A percentile compares a stretch with the other conserved stretches of the same genome.
Conservation (phyloP, 108 stramenopile genomes). For the Bacterosira constricta region DNA sequence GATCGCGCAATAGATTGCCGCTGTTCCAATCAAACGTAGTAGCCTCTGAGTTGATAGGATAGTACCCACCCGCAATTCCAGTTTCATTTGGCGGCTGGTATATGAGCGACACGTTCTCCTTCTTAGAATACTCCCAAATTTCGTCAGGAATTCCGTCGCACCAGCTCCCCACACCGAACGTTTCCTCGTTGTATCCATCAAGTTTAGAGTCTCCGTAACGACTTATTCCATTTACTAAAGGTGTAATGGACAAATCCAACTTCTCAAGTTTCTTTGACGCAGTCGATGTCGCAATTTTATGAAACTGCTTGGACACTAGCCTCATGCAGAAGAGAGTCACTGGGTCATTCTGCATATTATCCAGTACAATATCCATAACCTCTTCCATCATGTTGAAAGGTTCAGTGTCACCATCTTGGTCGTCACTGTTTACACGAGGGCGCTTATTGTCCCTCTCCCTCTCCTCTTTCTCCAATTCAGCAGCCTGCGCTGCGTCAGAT, state of each 20-base stretch:
- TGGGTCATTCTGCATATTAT: slow-evolving; percentile 15
- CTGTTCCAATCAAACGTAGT: slow-evolving; percentile 16
- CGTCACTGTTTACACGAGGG: slow-evolving; percentile 5
- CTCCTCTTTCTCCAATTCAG: slow-evolving; percentile 13
- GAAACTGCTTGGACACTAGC: not conserved
- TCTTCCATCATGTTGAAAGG: not conserved
- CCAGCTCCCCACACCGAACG: slow-evolving; percentile 2
- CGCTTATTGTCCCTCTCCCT: not conserved
- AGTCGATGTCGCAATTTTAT: slow-evolving; percentile 9
- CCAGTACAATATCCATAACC: slow-evolving; percentile 15
- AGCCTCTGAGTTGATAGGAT: not conserved
- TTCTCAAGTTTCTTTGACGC: slow-evolving; percentile 7
- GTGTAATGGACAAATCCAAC: slow-evolving; percentile 14
- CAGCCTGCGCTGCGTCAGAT: slow-evolving; percentile 11
- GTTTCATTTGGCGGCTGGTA: no score
- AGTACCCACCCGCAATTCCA: no score
- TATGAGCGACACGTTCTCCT: no score
- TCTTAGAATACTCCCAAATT: no score
- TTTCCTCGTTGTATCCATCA: slow-evolving; percentile 23
- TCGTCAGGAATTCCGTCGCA: no score
- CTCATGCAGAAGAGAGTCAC: slow-evolving; percentile 18
- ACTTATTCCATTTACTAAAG: slow-evolving; percentile 17
- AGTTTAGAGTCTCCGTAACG: slow-evolving; percentile 3
- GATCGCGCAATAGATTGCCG: not conserved
- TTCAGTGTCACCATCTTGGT: no score